Percentiles rank a stretch among this genome's conserved stretches.
Evolutionary conservation across 2,329 filamentous ascomycete species (phyloP).

Genomic region (Claviceps citrina): DNA sequence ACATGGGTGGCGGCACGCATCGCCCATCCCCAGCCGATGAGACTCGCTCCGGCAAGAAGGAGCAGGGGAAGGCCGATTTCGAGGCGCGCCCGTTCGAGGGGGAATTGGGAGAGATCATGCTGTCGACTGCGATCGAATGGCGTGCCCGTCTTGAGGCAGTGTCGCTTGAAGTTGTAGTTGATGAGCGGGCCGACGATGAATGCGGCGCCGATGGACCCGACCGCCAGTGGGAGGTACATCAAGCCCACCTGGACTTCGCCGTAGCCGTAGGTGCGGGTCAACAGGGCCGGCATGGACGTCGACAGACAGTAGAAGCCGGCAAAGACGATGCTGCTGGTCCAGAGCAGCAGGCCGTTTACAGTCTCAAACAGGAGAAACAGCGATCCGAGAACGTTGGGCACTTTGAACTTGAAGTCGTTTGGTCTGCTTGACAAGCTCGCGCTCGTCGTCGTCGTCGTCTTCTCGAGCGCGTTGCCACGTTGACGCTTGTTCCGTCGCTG

Average conservation of each 20-base stretch:
- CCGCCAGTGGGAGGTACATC: conserved; percentile 36
- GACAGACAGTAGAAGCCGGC: conserved; percentile 34
- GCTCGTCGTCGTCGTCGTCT: background rate
- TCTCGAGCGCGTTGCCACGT: conserved; percentile 1
- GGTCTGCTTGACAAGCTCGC: conserved; percentile 11
- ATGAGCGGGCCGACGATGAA: conserved; percentile 37
- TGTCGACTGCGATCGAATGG: conserved; percentile 37
- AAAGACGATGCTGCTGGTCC: conserved; percentile 29
- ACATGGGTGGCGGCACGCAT: conserved; percentile 26
- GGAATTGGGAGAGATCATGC: conserved; percentile 31
- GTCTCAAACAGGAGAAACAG: conserved; percentile 26
- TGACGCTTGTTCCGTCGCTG: conserved; percentile 6
- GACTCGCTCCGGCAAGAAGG: conserved; percentile 29
- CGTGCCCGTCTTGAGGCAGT: conserved; percentile 38
- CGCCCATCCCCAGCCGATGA: conserved; percentile 38
- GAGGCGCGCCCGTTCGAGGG: conserved; percentile 35
- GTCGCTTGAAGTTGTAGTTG: conserved; percentile 52
- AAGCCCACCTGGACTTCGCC: conserved; percentile 39
- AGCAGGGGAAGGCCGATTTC: conserved; percentile 36
- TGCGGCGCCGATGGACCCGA: conserved; percentile 32
- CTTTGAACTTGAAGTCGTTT: conserved; percentile 20
- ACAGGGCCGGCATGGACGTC: conserved; percentile 28
- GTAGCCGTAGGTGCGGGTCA: conserved; percentile 41
- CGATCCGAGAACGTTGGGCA: conserved; percentile 26
- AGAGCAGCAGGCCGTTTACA: conserved; percentile 28